Base-by-base conservation (phyloP, 2,329 filamentous ascomycete species). In the Aulographum hederae region DNA sequence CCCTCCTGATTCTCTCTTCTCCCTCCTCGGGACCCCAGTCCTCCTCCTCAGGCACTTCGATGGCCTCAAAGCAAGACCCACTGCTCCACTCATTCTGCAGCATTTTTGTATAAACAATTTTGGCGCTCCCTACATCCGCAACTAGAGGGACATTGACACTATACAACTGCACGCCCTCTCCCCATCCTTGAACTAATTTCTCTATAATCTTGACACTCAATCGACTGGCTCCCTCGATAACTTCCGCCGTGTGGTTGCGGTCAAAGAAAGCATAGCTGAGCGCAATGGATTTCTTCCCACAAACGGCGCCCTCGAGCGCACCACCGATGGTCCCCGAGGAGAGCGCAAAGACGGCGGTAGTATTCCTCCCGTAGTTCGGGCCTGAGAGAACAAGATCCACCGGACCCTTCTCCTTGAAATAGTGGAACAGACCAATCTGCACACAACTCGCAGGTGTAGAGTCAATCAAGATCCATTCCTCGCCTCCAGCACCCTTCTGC, bases 181-280 rank as follows among this genome's bases (percentile, higher is more conserved):
- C 20, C 78, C 81, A 93, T 43, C 67, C 73, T 14, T 31, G 23
- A 4, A 17, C 23, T 5, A 98, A 61, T 38, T 81, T 69, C 51
- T 93, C 78, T 39, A 93, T 75, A 16, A 95, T 63, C 39, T 65
- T 67, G 16, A 89, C 74, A 16, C 74, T 72, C 43, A 86, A 73
- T 28, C 68, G 60, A 23, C 74, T 80, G 3, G 82, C 84, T 30
- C 71, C 79, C 19, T 70, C 67, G 36, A 95, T 86, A 41, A 93
- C 73, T 16, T 65, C 63, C 2, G 79, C 75, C 43, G 93, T 79
- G 52, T 94, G 85, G 48, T 81, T 79, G 36, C 74, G 67, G 34
- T 73, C 72, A 55, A 85, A 89, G 57, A 94, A 95, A 15, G 86
- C 89, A 51, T 82, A 98, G 30, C 73, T 82, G 26, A 98, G 56